Base-by-base conservation (phyloP, 2,329 filamentous ascomycete genomes). In the Pseudogymnoascus sp. region DNA sequence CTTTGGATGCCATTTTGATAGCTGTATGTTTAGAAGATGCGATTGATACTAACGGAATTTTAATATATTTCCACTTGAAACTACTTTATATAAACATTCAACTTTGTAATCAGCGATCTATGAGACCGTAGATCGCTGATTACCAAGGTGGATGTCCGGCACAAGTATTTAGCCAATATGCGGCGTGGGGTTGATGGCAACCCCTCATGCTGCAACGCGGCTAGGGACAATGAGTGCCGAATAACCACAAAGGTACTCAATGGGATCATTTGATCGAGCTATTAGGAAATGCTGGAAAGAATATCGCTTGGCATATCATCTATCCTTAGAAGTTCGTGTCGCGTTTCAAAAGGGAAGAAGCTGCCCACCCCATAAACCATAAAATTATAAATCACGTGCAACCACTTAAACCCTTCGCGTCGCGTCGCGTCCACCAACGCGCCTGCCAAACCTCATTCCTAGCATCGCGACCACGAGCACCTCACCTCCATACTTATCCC, bases 361-460 rank as follows among this genome's bases (percentile, higher is more conserved):
- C n/a, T 52, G 26, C 26, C 23, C 26, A 8, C 45, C 9, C n/a
- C n/a, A n/a, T n/a, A n/a, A n/a, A n/a, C n/a, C 9, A 19, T 7
- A 30, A 52, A 30, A 3, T 33, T 33, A 15, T 18, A 52, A 19
- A 52, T 52, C 45, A 52, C 45, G 45, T 52, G 45, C 26, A 52
- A 57, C 55, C 55, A 57, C 55, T 57, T 57, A 57, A 57, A 23
- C 35, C 52, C 52, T 15, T 35, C 18, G 18, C 18, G 33, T 37
- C 55, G 35, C 30, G 55, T 57, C 55, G 55, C 55, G 55, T 57
- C 33, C 12, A 30, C 45, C n/a, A 19, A 30, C 45, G 45, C 45
- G 26, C 15, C 26, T 30, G 10, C 45, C 45, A 52, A 19, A 57
- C 33, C 33, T 37, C 33, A 37, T 37, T 30, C 23, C 13, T 10